Conservation (phyloP, 2,329 filamentous ascomycete genomes). For the Ophiostoma pallidulum region DNA sequence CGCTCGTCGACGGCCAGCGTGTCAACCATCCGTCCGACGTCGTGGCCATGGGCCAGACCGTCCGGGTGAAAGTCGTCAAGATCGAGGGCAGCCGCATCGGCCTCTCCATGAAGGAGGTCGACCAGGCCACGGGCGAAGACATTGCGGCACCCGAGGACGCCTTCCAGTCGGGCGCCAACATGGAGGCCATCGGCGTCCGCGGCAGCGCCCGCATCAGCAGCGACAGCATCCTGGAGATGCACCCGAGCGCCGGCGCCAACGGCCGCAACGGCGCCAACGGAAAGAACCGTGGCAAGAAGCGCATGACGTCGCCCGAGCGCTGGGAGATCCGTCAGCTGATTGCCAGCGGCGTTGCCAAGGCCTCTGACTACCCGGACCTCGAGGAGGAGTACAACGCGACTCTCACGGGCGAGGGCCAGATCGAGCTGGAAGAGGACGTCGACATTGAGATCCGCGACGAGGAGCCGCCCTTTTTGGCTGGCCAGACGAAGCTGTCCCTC, state of each 20-base stretch:
- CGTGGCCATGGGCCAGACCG: conserved; percentile 66
- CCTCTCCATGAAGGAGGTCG: conserved; percentile 94
- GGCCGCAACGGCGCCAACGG: conserved; percentile 1
- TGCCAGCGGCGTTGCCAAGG: conserved; percentile 85
- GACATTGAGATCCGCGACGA: conserved; percentile 96
- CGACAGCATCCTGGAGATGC: not conserved
- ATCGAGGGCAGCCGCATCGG: conserved; percentile 75
- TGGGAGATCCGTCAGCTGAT: conserved; percentile 98
- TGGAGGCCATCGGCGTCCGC: conserved; percentile 61
- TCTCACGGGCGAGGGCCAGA: conserved; percentile 71
- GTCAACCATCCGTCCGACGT: conserved; percentile 90
- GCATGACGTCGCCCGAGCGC: conserved; percentile 90
- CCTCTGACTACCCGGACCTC: conserved; percentile 86
- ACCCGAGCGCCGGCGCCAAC: conserved; percentile 29
- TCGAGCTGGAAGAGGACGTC: conserved; percentile 91
- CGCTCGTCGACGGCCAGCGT: conserved; percentile 72
- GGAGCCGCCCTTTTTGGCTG: conserved; percentile 89
- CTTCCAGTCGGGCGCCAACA: conserved; percentile 84
- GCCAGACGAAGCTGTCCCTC: conserved; percentile 92
- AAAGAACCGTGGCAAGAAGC: conserved; percentile 58
- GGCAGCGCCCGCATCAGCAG: conserved; percentile 43
- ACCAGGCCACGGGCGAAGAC: conserved; percentile 80
- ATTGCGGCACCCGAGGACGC: conserved; percentile 65
- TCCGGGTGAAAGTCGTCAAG: conserved; percentile 88
- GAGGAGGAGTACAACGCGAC: conserved; percentile 90